Evolutionary conservation across 768 basidiomycete species (phyloP).

Genomic region (Termitomyces titanicus): DNA sequence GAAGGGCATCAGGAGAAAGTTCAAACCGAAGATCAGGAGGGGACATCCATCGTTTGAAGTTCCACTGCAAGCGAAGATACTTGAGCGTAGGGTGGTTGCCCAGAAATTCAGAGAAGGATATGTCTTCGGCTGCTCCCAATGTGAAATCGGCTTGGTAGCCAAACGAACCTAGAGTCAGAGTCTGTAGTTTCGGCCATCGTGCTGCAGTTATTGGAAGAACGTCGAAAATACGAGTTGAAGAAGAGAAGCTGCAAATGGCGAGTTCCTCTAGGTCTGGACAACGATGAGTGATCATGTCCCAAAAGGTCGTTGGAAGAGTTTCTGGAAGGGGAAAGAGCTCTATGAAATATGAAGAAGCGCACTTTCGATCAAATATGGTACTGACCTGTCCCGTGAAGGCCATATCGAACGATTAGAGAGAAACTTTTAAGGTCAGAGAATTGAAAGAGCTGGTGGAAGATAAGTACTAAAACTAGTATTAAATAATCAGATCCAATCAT

Average conservation of each 20-base stretch:
- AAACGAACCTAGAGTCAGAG: constrained; percentile 46
- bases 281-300: constrained; percentile 44
- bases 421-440: constrained; percentile 42
- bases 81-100: constrained; percentile 33
- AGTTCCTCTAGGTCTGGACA: constrained; percentile 48
- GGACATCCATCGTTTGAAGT: constrained; percentile 47
- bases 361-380: neutral
- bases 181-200: constrained; percentile 36
- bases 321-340: constrained; percentile 38
- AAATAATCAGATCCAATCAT: neutral
- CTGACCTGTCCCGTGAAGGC: constrained; percentile 35
- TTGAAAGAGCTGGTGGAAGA: constrained; percentile 31
- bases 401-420: constrained; percentile 44
- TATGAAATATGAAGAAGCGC: constrained; percentile 11
- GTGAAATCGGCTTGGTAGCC: constrained; percentile 44
- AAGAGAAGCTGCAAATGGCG: constrained; percentile 46
- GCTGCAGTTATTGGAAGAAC: constrained; percentile 37
- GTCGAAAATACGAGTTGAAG: constrained; percentile 40
- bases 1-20: constrained; percentile 26
- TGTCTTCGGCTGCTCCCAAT: constrained; percentile 29
- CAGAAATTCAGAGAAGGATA: constrained; percentile 33
- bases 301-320: constrained; percentile 36
- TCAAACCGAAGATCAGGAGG: constrained; percentile 34
- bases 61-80: constrained; percentile 46
- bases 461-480: neutral